Percentiles rank a stretch among this genome's conserved stretches.
These are phyloP conservation scores for Phytophthora macrochlamydospora DNA, from an alignment of 352 stramenopile species.

Conservation along the genomic window DNA sequence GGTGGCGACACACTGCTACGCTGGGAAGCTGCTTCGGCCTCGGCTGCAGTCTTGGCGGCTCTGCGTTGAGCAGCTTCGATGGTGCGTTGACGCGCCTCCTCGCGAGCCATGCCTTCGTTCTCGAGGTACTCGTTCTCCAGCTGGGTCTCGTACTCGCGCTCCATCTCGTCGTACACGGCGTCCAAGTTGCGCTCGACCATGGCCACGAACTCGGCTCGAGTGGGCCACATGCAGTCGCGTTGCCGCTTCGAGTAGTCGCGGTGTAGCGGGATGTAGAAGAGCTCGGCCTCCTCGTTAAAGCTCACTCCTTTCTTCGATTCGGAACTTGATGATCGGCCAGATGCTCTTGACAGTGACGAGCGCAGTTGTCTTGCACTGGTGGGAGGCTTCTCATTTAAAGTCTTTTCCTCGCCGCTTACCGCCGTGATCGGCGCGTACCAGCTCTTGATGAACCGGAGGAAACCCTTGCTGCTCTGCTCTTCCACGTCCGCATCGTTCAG, in stretches of 20 bases:
- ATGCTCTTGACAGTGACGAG: conserved; percentile 30
- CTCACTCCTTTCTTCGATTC: conserved; percentile 48
- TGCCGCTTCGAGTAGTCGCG: conserved; percentile 87
- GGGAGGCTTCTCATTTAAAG: conserved; percentile 20
- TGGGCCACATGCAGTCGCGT: conserved; percentile 87
- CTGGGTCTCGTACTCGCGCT: conserved; percentile 85
- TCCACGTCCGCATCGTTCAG: conserved; percentile 68
- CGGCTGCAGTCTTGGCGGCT: conserved; percentile 18
- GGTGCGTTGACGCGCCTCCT: conserved; percentile 65
- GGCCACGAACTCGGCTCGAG: conserved; percentile 76
- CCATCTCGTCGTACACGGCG: conserved; percentile 88
- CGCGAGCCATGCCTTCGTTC: conserved; percentile 74
- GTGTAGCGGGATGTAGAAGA: conserved; percentile 88
- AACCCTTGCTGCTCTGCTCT: conserved; percentile 54
- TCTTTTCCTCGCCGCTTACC: conserved; percentile 33
- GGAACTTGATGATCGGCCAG: conserved; percentile 19
- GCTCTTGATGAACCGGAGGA: conserved; percentile 84
- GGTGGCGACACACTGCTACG: conserved; percentile 39
- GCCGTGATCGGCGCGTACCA: conserved; percentile 65
- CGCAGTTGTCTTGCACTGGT: conserved; percentile 18
- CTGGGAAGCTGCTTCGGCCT: conserved; percentile 27
- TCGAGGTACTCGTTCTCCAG: conserved; percentile 61
- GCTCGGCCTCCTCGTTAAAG: conserved; percentile 80
- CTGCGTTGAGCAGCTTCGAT: conserved; percentile 41
- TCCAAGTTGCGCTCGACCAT: conserved; percentile 92